Percentiles rank a stretch among this genome's conserved stretches.
These are phyloP conservation scores for Crithidia thermophila DNA, from an alignment of 208 protist species.

Conservation along the genomic window DNA sequence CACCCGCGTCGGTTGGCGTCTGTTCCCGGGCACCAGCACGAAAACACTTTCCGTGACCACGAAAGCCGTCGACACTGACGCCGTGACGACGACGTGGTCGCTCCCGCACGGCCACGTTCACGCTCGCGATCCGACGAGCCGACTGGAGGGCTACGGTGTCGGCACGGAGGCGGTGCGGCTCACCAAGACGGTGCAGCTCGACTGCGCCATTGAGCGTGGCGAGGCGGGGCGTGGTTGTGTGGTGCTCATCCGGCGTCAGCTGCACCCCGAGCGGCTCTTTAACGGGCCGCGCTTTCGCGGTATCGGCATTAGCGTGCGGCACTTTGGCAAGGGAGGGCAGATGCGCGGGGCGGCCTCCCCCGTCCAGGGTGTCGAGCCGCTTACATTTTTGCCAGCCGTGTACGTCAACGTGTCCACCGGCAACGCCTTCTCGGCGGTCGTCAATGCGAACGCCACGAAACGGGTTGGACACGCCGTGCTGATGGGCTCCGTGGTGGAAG, in stretches of 20 bases:
- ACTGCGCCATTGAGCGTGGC: conserved; percentile 27
- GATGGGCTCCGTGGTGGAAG: conserved; percentile 22
- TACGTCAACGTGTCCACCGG: conserved; percentile 31
- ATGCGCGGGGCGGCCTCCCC: neutral
- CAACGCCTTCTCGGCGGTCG: neutral
- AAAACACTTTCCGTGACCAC: neutral
- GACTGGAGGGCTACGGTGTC: neutral
- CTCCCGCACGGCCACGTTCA: conserved; percentile 5
- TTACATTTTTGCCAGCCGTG: conserved; percentile 33
- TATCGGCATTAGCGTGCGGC: conserved; percentile 19
- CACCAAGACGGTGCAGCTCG: conserved; percentile 42
- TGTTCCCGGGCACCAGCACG: neutral
- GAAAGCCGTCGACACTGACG: neutral
- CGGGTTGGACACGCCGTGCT: conserved; percentile 14
- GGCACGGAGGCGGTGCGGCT: conserved; percentile 33
- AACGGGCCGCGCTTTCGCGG: conserved; percentile 29
- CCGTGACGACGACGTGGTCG: conserved; percentile 1
- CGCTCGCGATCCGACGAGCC: conserved; percentile 4
- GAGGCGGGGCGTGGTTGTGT: conserved; percentile 12
- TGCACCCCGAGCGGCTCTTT: conserved; percentile 21
- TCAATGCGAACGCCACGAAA: neutral
- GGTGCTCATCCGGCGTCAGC: conserved; percentile 27
- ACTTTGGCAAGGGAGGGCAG: conserved; percentile 39
- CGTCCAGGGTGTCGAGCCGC: conserved; percentile 3
- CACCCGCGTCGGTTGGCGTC: neutral